Evolutionary conservation across 2,329 filamentous ascomycete genomes (phyloP).

Genomic region (Pezizomycotina sp.): DNA sequence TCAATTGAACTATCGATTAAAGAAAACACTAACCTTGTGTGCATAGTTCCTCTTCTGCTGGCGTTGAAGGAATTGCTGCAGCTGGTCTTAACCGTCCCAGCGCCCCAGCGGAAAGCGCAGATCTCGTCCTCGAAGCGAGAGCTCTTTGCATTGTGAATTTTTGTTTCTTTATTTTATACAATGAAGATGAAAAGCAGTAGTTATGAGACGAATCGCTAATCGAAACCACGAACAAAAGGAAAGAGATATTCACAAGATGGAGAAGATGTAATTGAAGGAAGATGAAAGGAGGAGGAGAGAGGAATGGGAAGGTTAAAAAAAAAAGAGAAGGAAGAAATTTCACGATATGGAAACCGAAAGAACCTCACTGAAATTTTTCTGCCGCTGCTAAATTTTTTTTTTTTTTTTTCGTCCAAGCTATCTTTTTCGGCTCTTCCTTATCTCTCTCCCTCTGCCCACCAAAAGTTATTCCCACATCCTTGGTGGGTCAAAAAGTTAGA

Average conservation of each 20-base stretch:
- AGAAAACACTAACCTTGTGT: constrained; percentile 59
- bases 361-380: constrained; percentile 1
- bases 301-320: constrained; percentile 26
- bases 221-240: constrained; percentile 5
- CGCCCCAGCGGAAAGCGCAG: constrained; percentile 42
- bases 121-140: constrained; percentile 63
- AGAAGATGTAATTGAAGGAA: constrained; percentile 24
- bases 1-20: constrained; percentile 4
- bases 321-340: constrained; percentile 27
- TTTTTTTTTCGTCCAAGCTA: constrained; percentile 6
- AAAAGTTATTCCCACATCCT: neutral
- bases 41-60: constrained; percentile 83
- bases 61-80: constrained; percentile 45
- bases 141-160: constrained; percentile 76
- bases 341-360: constrained; percentile 21
- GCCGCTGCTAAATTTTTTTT: neutral
- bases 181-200: constrained; percentile 6
- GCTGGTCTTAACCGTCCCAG: constrained; percentile 36
- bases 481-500: too few species aligned
- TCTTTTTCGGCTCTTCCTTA: constrained; percentile 1
- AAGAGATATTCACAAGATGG: constrained; percentile 13
- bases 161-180: constrained; percentile 5
- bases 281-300: constrained; percentile 23
- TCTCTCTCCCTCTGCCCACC: neutral
- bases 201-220: constrained; percentile 9